Evolutionary conservation across 495 filamentous ascomycete species (phyloP).

Genomic region (Friedmanniomyces simplex): DNA sequence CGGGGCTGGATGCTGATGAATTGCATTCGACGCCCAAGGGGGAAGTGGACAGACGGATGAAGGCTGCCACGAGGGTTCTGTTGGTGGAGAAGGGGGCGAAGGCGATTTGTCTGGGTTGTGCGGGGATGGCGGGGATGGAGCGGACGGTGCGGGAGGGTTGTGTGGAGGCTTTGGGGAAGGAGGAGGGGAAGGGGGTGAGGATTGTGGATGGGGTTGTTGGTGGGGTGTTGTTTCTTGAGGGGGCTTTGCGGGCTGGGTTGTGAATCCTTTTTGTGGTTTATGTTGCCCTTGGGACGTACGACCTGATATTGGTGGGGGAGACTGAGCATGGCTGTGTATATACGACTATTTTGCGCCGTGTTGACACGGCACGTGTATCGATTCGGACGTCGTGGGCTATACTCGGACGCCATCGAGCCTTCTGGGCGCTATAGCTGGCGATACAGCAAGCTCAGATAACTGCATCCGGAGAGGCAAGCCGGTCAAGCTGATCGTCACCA

Average conservation of each 20-base stretch:
- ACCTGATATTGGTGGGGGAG: too few relatives aligned
- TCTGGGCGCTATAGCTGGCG: too few relatives aligned
- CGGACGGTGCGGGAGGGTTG: slow-evolving; percentile 64
- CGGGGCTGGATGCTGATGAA: slow-evolving; percentile 70
- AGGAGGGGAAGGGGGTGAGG: slow-evolving; percentile 48
- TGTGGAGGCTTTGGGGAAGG: slow-evolving; percentile 49
- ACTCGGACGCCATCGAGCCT: too few relatives aligned
- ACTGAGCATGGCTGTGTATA: too few relatives aligned
- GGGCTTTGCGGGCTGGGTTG: slow-evolving; percentile 27
- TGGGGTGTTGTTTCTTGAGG: slow-evolving; percentile 59
- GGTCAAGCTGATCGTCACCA: too few relatives aligned
- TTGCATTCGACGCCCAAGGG: slow-evolving; percentile 58
- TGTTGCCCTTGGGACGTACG: too few relatives aligned
- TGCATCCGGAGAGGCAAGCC: too few relatives aligned
- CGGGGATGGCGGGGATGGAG: slow-evolving; percentile 87
- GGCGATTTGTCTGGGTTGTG: slow-evolving; percentile 69
- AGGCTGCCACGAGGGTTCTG: slow-evolving; percentile 50
- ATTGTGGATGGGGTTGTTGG: slow-evolving; percentile 81
- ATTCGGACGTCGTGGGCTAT: too few relatives aligned
- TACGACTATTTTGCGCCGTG: too few relatives aligned
- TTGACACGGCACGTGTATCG: too few relatives aligned
- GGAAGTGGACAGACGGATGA: slow-evolving; percentile 56
- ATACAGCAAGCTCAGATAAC: too few relatives aligned
- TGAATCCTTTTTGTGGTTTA: too few relatives aligned
- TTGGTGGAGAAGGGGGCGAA: slow-evolving; percentile 52